phyloP scores from a whole-genome alignment of 306 rosid genomes.

The Castanospermum australe region DNA sequence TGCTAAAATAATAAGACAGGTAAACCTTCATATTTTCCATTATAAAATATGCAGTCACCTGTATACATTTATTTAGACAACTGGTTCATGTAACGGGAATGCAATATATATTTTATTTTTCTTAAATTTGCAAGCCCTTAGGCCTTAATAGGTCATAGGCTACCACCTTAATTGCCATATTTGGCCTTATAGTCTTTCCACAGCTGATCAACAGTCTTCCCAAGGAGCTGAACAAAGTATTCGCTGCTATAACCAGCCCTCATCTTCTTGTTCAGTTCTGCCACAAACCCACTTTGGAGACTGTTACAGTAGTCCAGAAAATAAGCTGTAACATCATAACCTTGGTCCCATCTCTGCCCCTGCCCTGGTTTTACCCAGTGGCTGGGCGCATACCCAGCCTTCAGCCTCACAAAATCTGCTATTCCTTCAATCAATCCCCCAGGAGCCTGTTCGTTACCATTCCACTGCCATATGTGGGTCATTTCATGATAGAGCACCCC shows the following conservation, averaged over 20 bases:
- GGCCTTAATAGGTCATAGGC: no score
- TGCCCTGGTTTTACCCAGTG: conserved; percentile 38
- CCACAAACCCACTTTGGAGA: neutral
- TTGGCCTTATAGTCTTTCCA: neutral
- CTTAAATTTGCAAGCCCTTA: no score
- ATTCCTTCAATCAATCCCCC: conserved; percentile 51
- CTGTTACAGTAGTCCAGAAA: conserved; percentile 46
- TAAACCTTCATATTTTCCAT: no score
- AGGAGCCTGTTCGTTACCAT: conserved; percentile 37
- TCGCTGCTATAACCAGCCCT: neutral
- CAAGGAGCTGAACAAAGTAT: no score
- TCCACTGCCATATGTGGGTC: conserved; percentile 70
- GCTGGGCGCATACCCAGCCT: conserved; percentile 37
- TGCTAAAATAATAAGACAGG: no score
- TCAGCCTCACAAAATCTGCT: conserved; percentile 53
- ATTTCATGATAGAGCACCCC: conserved; percentile 59
- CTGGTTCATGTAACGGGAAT: no score
- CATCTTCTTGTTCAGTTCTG: neutral
- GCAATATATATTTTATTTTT: no score
- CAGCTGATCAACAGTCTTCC: no score
- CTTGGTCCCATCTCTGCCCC: conserved; percentile 52
- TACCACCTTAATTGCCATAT: neutral
- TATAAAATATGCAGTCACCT: no score
- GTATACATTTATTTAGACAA: no score
- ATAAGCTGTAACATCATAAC: conserved; percentile 45